Base-by-base conservation (phyloP, 192 early-diverging fungal species). In the Mortierella alpina region DNA sequence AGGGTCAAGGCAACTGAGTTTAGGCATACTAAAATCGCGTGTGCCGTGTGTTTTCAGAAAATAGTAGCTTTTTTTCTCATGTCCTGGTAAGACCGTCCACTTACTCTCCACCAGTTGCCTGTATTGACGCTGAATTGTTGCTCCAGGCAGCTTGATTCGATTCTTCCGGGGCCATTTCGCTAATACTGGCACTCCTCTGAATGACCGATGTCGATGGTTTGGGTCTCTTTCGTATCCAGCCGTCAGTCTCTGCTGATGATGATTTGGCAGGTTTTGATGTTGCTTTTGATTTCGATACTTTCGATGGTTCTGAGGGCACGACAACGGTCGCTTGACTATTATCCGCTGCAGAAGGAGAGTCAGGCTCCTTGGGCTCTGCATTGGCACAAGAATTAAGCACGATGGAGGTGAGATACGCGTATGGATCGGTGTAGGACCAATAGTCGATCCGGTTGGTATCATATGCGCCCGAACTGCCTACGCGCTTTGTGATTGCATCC, bases 321-420 rank as follows among this genome's bases (percentile, higher is more conserved):
- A 54, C 42, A 15, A 75, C 39, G 6, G 65, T 56, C 2, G 56
- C 46, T 40, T 76, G 74, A 52, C 45, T 76, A 40, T 31, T 31
- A 59, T 80, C 69, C 4, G 20, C 65, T 17, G 77, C 64, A 52
- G 75, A 78, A 13, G 77, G 77, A 7, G 77, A 80, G 48, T 80
- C 77, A 13, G 48, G 60, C 7, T 31, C 53, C 46, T 63, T 80
- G 9, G 70, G 66, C 31, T 80, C 77, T 2, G 54, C 57, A 55
- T 80, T 80, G 53, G 77, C 77, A 17, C 77, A 80, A 0, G 77
- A 80, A 31, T 80, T 80, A 3, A 80, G 46, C 7, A 80, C 77
- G 15, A 80, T 67, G 7, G 77, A 80, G 4, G 77, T 80, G 13
- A 80, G 69, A 40, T 80, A 80, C 14, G 69, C 66, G 18, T 80